Conservation (phyloP, 441 rosid species). For the Francoa sonchifolia region DNA sequence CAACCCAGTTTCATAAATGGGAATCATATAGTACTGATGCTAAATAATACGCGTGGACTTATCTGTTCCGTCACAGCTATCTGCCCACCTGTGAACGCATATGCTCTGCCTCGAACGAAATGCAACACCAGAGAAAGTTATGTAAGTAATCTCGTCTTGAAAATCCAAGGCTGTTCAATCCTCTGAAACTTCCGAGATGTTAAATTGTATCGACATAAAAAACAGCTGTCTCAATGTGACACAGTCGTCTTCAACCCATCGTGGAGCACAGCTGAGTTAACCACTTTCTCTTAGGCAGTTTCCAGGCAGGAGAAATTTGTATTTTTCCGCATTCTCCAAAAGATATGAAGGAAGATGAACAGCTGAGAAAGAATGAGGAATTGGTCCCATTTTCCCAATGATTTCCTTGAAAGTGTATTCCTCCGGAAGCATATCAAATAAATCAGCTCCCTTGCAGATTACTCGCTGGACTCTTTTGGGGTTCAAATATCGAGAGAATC, state of each 20-base stretch:
- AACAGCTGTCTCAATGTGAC: conserved; percentile 10
- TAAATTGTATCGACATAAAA: conserved; percentile 9
- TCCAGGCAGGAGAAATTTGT: conserved; percentile 79
- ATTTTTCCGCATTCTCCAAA: conserved; percentile 67
- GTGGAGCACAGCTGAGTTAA: conserved; percentile 12
- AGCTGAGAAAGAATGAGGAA: conserved; percentile 84
- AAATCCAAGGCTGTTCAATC: conserved; percentile 18
- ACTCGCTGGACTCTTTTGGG: conserved; percentile 75
- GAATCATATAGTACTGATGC: conserved; percentile 14
- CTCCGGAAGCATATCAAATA: conserved; percentile 91
- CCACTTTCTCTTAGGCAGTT: conserved; percentile 64
- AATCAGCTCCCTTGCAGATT: conserved; percentile 81
- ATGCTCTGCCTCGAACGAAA: conserved; percentile 16
- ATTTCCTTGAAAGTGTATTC: conserved; percentile 89
- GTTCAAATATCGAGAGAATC: conserved; percentile 66
- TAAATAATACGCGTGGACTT: conserved; percentile 11
- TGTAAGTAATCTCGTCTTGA: conserved; percentile 27
- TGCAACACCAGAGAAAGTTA: conserved; percentile 19
- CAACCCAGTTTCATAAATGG: conserved; percentile 14
- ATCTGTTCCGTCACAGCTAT: conserved; percentile 15
- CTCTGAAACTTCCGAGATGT: conserved; percentile 7
- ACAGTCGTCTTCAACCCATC: conserved; percentile 20
- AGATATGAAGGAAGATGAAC: conserved; percentile 87
- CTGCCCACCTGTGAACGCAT: conserved; percentile 14
- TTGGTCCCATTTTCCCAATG: conserved; percentile 91